Evolutionary conservation across 768 basidiomycete species (phyloP).

Genomic region (Leccinum variicolor): DNA sequence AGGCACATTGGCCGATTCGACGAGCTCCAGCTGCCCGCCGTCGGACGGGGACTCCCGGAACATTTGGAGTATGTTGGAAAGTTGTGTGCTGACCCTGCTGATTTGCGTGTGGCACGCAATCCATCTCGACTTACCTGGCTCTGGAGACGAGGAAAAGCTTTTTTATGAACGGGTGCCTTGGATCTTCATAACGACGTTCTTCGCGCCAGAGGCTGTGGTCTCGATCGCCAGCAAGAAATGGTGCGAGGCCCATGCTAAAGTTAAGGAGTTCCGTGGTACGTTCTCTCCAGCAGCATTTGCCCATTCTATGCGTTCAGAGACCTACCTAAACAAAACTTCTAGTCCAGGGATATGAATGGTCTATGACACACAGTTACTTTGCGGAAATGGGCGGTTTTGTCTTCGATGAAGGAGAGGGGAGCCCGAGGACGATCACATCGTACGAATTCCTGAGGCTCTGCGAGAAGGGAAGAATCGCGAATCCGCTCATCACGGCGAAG

Average conservation of each 20-base stretch:
- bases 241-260: neutral
- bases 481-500: neutral
- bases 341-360: conserved; percentile 1
- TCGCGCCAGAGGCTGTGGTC: neutral
- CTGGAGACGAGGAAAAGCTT: neutral
- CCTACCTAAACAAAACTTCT: neutral
- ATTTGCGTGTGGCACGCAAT: conserved; percentile 1
- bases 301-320: neutral
- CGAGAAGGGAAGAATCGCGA: neutral
- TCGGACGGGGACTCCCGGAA: neutral
- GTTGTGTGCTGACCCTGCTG: neutral
- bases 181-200: neutral
- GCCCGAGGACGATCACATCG: neutral
- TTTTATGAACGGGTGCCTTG: neutral
- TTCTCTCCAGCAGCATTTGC: neutral
- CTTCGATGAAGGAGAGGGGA: neutral
- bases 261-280: neutral
- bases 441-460: neutral
- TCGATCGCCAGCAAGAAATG: neutral
- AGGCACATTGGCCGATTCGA: neutral
- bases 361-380: conserved; percentile 4
- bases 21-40: neutral
- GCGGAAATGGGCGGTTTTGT: conserved; percentile 1
- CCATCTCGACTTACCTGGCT: neutral
- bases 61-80: neutral